These are phyloP conservation scores for Eucalyptus regnans DNA, from an alignment of 345 rosid genomes.

Conservation along the genomic window DNA sequence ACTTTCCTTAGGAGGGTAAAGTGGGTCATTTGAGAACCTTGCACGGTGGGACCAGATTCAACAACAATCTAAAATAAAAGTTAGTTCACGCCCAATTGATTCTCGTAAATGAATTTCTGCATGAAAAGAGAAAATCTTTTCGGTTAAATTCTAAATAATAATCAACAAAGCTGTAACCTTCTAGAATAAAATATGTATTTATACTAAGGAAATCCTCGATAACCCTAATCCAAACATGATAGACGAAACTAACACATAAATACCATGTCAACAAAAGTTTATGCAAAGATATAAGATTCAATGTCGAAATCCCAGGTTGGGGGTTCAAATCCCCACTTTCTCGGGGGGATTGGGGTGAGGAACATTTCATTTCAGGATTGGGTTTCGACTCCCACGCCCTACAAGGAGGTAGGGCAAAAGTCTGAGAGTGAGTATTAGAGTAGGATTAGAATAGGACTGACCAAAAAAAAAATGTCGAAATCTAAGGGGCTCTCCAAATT, in stretches of 20 bases:
- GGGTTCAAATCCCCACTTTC: no score
- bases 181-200: background rate
- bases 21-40: background rate
- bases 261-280: no score
- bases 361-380: no score
- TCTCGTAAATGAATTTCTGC: background rate
- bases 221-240: no score
- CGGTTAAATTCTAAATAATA: background rate
- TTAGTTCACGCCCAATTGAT: background rate
- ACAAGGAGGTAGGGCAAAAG: no score
- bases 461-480: no score
- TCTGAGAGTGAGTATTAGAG: no score
- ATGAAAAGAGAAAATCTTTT: background rate
- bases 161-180: background rate
- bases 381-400: no score
- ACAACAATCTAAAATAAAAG: background rate
- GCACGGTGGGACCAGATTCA: background rate
- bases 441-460: no score
- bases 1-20: background rate
- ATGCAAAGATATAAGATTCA: background rate
- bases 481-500: background rate
- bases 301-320: background rate
- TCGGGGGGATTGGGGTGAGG: no score
- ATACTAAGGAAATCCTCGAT: background rate
- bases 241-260: no score